These are phyloP conservation scores for Isabelozyma pseudorhagii DNA, from an alignment of 805 yeast species.

Conservation along the genomic window DNA sequence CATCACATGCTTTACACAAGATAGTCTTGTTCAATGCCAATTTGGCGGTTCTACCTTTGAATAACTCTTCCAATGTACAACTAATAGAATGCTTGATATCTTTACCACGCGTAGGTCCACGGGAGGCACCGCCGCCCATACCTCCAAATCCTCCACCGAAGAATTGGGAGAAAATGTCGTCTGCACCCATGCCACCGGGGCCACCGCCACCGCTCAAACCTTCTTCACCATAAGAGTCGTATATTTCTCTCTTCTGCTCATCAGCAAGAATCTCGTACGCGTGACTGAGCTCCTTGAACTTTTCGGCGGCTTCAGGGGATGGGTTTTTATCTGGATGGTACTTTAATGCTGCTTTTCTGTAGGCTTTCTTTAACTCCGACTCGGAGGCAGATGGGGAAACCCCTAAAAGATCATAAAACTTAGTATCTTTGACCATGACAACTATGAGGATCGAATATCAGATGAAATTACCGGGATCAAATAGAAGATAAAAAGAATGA, in stretches of 20 bases:
- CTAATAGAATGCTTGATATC: slow-evolving; percentile 87
- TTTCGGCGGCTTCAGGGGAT: slow-evolving; percentile 89
- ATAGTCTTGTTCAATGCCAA: slow-evolving; percentile 91
- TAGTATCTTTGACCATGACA: slow-evolving; percentile 75
- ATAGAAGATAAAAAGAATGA: too few species aligned
- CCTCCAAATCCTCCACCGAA: slow-evolving; percentile 64
- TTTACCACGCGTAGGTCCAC: slow-evolving; percentile 85
- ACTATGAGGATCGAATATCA: neutral
- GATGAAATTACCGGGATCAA: too few species aligned
- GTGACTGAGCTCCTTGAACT: slow-evolving; percentile 83
- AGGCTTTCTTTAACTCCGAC: slow-evolving; percentile 73
- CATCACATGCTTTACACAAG: slow-evolving; percentile 84
- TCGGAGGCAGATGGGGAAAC: slow-evolving; percentile 69
- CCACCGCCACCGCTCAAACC: slow-evolving; percentile 73
- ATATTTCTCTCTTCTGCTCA: slow-evolving; percentile 80
- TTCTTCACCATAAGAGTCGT: slow-evolving; percentile 90
- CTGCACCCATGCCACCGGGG: slow-evolving; percentile 60
- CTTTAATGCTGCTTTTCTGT: slow-evolving; percentile 76
- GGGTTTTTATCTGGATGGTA: slow-evolving; percentile 84
- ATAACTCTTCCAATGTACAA: slow-evolving; percentile 88
- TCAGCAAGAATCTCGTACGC: slow-evolving; percentile 90
- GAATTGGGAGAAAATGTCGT: slow-evolving; percentile 76
- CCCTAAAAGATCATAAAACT: slow-evolving; percentile 70
- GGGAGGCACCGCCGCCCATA: slow-evolving; percentile 60
- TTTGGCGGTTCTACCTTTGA: slow-evolving; percentile 91